These are phyloP conservation scores for Aurantiochytrium sp. DNA, from an alignment of 108 stramenopile species.

Conservation along the genomic window DNA sequence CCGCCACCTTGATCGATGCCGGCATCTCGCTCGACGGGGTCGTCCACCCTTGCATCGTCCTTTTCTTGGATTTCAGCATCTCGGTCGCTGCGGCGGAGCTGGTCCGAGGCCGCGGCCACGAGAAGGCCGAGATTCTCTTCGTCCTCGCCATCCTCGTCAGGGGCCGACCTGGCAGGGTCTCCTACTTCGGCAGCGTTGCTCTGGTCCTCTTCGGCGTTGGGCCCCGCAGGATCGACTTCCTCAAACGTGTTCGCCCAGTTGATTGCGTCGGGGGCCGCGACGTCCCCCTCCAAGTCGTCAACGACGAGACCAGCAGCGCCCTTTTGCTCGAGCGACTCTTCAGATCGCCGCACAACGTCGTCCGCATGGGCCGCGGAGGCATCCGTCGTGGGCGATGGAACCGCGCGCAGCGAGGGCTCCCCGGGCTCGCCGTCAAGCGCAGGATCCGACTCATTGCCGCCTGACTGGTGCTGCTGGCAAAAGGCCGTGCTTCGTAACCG, in stretches of 20 bases:
- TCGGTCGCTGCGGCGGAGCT: not conserved
- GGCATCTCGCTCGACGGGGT: not conserved
- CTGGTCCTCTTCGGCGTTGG: too few species aligned
- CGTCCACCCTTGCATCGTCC: not conserved
- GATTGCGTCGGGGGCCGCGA: not conserved
- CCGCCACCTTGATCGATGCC: not conserved
- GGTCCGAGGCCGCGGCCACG: not conserved
- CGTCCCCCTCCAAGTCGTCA: too few species aligned
- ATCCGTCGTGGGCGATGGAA: too few species aligned
- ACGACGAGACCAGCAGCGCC: too few species aligned
- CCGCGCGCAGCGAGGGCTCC: too few species aligned
- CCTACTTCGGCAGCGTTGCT: too few species aligned
- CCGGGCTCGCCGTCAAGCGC: not conserved
- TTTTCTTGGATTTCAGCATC: not conserved
- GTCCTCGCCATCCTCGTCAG: not conserved
- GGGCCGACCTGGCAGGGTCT: not conserved
- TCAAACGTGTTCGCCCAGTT: not conserved
- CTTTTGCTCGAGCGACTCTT: too few species aligned
- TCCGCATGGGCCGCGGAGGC: too few species aligned
- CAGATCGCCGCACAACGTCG: too few species aligned
- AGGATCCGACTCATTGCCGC: not conserved
- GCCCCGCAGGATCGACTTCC: not conserved
- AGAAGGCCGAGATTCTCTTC: not conserved
- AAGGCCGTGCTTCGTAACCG: constrained; percentile 79
- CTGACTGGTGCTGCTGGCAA: not conserved